A percentile compares a stretch with the other conserved stretches of the same genome.
Evolutionary conservation across 768 basidiomycete species (phyloP).

Genomic region (Trametes gibbosa): DNA sequence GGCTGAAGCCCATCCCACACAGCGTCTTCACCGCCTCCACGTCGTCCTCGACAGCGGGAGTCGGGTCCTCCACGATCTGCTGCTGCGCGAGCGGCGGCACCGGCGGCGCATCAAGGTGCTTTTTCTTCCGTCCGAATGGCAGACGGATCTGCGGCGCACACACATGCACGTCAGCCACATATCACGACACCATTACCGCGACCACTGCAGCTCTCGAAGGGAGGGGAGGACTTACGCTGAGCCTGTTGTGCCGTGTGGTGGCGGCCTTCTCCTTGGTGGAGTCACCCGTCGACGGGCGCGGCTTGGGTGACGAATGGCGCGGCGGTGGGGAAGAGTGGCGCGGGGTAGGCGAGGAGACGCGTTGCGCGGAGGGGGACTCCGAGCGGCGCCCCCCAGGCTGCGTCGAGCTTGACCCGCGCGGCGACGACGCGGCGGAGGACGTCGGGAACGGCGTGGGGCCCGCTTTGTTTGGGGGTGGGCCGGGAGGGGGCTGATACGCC

Average conservation of each 20-base stretch:
- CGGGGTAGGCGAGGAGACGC: slow-evolving; percentile 43
- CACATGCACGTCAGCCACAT: not conserved
- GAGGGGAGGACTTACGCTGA: slow-evolving; percentile 57
- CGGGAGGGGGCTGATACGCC: slow-evolving; percentile 33
- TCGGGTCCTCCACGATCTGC: slow-evolving; percentile 42
- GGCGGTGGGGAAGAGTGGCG: slow-evolving; percentile 54
- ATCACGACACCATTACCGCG: not conserved
- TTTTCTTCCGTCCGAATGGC: slow-evolving; percentile 78
- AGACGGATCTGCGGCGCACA: slow-evolving; percentile 57
- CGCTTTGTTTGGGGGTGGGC: slow-evolving; percentile 22
- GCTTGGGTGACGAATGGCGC: slow-evolving; percentile 53
- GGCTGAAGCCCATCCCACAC: slow-evolving; percentile 87
- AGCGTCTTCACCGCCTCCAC: slow-evolving; percentile 76
- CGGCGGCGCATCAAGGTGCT: slow-evolving; percentile 50
- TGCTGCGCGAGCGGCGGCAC: slow-evolving; percentile 33
- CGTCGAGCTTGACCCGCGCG: slow-evolving; percentile 32
- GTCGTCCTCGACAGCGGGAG: slow-evolving; percentile 67
- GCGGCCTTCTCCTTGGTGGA: slow-evolving; percentile 58
- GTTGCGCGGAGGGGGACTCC: slow-evolving; percentile 26
- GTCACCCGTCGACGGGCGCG: slow-evolving; percentile 53
- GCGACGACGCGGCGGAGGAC: slow-evolving; percentile 41
- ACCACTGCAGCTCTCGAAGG: not conserved
- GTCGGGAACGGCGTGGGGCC: slow-evolving; percentile 35
- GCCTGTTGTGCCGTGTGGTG: slow-evolving; percentile 60
- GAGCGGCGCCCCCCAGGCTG: slow-evolving; percentile 19